Conservation (phyloP, 2,329 filamentous ascomycete genomes). For the Fusarium keratoplasticum region DNA sequence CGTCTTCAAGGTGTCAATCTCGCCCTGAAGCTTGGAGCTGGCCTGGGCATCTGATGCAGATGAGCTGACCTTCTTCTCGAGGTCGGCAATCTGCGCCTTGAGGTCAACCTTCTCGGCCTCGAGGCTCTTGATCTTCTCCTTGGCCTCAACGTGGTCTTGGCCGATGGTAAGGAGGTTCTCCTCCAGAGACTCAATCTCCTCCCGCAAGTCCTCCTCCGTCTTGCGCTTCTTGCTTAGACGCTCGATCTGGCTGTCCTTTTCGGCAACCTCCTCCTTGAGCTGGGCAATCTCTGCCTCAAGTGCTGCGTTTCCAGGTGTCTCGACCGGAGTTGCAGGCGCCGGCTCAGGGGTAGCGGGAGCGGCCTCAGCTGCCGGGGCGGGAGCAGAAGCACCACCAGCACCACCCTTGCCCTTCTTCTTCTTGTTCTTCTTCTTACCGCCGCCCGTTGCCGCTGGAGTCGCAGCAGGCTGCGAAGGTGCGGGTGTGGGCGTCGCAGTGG, state of each 20-base stretch:
- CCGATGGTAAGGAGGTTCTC: constrained; percentile 84
- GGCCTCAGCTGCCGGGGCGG: constrained; percentile 46
- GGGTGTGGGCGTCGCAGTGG: constrained; percentile 39
- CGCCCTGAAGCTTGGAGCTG: constrained; percentile 67
- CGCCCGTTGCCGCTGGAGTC: constrained; percentile 37
- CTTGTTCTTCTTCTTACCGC: constrained; percentile 76
- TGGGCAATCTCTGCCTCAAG: constrained; percentile 62
- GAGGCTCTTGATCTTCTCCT: constrained; percentile 79
- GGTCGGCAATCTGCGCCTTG: constrained; percentile 68
- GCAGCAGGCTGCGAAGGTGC: constrained; percentile 42
- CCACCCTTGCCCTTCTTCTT: constrained; percentile 90
- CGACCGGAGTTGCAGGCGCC: constrained; percentile 44
- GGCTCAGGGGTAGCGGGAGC: constrained; percentile 53
- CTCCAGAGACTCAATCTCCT: constrained; percentile 86
- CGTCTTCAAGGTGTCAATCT: constrained; percentile 66
- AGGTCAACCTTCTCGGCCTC: constrained; percentile 75
- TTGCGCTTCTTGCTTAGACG: constrained; percentile 75
- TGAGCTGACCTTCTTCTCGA: constrained; percentile 76
- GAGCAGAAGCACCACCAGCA: constrained; percentile 57
- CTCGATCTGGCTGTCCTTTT: constrained; percentile 80
- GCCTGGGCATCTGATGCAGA: constrained; percentile 52
- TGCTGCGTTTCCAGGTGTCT: constrained; percentile 48
- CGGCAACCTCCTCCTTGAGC: constrained; percentile 65
- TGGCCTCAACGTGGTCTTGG: constrained; percentile 85
- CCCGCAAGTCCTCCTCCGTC: constrained; percentile 81